These are phyloP conservation scores for Yamadazyma diddensiae DNA, from an alignment of 1,139 yeast species.

Conservation along the genomic window DNA sequence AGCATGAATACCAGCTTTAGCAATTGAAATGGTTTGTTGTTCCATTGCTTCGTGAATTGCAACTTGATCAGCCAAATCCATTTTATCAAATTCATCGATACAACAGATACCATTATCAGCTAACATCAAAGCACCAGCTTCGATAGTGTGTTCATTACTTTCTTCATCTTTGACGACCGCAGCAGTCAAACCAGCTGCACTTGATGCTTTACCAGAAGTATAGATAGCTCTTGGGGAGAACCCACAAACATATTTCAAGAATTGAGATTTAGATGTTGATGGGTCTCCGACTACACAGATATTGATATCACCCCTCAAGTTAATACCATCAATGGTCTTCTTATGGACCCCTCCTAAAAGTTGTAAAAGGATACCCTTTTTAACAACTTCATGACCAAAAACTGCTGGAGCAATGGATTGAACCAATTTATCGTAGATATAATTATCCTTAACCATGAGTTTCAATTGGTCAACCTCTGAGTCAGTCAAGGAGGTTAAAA, in stretches of 20 bases:
- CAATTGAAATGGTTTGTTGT: conserved; percentile 96
- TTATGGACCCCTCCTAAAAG: conserved; percentile 96
- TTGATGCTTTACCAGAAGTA: conserved; percentile 97
- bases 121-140: conserved; percentile 98
- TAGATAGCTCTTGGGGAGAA: conserved; percentile 94
- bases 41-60: conserved; percentile 99
- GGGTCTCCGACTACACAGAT: conserved; percentile 98
- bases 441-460: conserved; percentile 88
- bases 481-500: conserved; percentile 74
- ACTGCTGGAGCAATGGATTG: conserved; percentile 95
- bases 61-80: conserved; percentile 94
- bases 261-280: conserved; percentile 95
- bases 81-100: conserved; percentile 96
- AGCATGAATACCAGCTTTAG: conserved; percentile 98
- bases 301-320: conserved; percentile 94
- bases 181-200: conserved; percentile 98
- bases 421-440: conserved; percentile 80
- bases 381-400: conserved; percentile 92
- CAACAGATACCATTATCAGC: conserved; percentile 99
- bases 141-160: conserved; percentile 95
- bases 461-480: conserved; percentile 83
- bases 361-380: conserved; percentile 88
- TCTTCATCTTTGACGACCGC: conserved; percentile 98
- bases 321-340: conserved; percentile 89
- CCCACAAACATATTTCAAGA: conserved; percentile 86